These are phyloP conservation scores for Dimargaris verticillata DNA, from an alignment of 192 early-diverging fungal genomes.

Conservation along the genomic window DNA sequence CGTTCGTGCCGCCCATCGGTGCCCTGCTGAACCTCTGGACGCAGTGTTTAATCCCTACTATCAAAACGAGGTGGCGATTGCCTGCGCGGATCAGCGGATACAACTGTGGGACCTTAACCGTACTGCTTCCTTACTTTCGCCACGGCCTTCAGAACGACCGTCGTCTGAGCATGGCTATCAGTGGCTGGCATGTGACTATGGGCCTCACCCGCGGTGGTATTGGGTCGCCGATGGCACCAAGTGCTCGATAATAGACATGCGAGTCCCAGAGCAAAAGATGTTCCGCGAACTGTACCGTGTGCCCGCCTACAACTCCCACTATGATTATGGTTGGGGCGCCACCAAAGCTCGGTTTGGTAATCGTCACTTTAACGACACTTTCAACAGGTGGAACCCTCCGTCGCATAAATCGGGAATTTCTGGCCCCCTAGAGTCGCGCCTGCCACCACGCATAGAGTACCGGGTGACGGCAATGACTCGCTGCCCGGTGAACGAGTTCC, in stretches of 20 bases:
- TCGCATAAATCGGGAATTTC: not conserved
- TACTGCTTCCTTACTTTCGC: not conserved
- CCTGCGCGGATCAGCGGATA: not conserved
- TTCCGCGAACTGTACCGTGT: not conserved
- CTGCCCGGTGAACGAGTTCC: conserved; percentile 6
- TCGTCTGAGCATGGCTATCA: not conserved
- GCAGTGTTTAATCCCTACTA: conserved; percentile 3
- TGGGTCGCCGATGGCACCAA: conserved; percentile 5
- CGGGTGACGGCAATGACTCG: conserved; percentile 8
- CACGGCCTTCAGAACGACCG: not conserved
- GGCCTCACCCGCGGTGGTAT: not conserved
- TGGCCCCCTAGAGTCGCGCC: too few relatives aligned
- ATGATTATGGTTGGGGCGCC: not conserved
- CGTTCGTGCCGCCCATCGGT: not conserved
- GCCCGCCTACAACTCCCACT: conserved; percentile 2
- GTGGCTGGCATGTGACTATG: conserved; percentile 4
- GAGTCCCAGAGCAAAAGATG: not conserved
- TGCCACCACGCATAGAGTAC: not conserved
- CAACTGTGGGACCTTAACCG: conserved; percentile 1
- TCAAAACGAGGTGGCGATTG: not conserved
- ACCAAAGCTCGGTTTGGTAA: not conserved
- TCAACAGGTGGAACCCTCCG: not conserved
- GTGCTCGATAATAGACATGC: not conserved
- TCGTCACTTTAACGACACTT: not conserved
- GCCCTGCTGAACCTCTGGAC: not conserved